phyloP scores from a whole-genome alignment of 2,329 filamentous ascomycete species.

The Achaetomium macrosporum region DNA sequence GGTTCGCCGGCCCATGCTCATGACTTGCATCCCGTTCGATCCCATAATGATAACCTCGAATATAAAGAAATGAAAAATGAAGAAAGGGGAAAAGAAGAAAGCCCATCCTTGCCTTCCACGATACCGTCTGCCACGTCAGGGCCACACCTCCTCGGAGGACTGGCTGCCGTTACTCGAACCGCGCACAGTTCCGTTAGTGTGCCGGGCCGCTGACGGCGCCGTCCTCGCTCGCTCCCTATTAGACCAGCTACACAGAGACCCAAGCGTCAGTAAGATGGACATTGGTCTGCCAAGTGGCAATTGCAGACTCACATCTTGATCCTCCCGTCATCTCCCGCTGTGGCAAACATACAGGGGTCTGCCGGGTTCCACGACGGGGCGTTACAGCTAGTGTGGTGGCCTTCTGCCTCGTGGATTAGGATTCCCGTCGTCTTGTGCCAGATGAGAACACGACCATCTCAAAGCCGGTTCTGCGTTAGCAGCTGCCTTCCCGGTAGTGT shows the following conservation, averaged over 20 bases:
- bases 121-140: background rate
- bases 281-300: background rate
- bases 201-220: constrained; percentile 14
- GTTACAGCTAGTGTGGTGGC: constrained; percentile 74
- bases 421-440: constrained; percentile 83
- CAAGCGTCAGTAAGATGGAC: background rate
- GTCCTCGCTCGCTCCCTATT: constrained; percentile 29
- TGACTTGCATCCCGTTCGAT: too few relatives aligned
- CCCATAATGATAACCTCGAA: too few relatives aligned
- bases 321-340: constrained; percentile 79
- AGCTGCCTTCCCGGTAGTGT: background rate
- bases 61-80: background rate
- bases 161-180: constrained; percentile 7
- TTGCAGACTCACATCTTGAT: constrained; percentile 71
- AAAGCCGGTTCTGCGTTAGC: background rate
- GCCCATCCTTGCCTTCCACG: background rate
- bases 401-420: constrained; percentile 68
- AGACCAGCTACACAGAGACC: constrained; percentile 22
- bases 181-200: constrained; percentile 8
- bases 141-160: constrained; percentile 1
- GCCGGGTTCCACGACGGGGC: constrained; percentile 83
- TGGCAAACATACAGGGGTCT: constrained; percentile 79
- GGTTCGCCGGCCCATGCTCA: constrained; percentile 18
- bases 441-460: constrained; percentile 67
- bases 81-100: background rate